Evolutionary conservation across 345 rosid genomes (phyloP).

Genomic region (Sisymbrium irio): DNA sequence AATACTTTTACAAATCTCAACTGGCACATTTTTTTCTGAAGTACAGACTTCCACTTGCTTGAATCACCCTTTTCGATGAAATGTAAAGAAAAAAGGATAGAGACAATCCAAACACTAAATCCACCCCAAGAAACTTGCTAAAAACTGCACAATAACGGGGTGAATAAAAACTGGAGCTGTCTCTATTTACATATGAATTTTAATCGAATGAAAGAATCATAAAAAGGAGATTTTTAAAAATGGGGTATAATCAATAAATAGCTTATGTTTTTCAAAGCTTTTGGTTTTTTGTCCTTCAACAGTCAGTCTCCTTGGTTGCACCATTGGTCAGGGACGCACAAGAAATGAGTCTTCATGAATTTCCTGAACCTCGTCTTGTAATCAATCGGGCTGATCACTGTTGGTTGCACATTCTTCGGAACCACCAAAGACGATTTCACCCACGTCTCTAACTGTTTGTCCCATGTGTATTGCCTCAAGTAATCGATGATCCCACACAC

Average conservation of each 20-base stretch:
- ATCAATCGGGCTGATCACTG: constrained; percentile 86
- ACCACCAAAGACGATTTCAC: constrained; percentile 87
- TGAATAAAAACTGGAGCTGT: constrained; percentile 15
- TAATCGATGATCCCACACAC: constrained; percentile 98
- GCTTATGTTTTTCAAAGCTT: neutral
- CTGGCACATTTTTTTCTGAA: neutral
- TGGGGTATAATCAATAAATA: neutral
- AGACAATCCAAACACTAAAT: constrained; percentile 23
- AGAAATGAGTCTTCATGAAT: constrained; percentile 82
- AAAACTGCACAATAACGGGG: constrained; percentile 59
- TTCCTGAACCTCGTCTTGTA: constrained; percentile 94
- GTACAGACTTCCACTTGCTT: constrained; percentile 15
- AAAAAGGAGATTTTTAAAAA: neutral
- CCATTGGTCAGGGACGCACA: constrained; percentile 91
- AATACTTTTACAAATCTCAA: constrained; percentile 5
- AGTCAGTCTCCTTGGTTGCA: constrained; percentile 38
- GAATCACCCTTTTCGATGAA: neutral
- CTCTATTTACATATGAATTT: constrained; percentile 34
- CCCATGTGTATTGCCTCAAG: constrained; percentile 97
- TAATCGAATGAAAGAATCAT: constrained; percentile 32
- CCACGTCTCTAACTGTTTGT: constrained; percentile 97
- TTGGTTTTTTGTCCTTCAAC: neutral
- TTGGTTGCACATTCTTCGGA: constrained; percentile 77
- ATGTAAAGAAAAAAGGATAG: neutral
- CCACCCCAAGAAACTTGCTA: constrained; percentile 61